Evolutionary conservation across 345 rosid species (phyloP).

Genomic region (Eucalyptus tenuipes): DNA sequence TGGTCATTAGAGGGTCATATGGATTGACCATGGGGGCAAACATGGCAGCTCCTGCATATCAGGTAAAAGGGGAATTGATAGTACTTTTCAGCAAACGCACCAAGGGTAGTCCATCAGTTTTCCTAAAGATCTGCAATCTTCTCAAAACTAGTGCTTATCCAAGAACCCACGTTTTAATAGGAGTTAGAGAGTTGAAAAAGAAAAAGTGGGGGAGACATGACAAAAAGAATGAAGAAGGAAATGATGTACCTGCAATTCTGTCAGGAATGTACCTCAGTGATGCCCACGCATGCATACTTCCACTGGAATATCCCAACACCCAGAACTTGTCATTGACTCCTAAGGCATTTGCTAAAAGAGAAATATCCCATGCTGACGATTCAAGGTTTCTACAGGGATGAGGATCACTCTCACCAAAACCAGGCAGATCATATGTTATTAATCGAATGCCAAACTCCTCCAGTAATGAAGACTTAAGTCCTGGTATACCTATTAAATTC

Average conservation of each 20-base stretch:
- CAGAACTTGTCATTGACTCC: conserved; percentile 48
- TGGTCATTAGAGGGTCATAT: conserved; percentile 47
- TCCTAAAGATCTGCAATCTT: neutral
- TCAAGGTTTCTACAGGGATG: conserved; percentile 42
- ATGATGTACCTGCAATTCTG: conserved; percentile 37
- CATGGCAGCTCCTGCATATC: conserved; percentile 44
- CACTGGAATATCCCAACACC: conserved; percentile 60
- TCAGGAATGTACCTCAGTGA: conserved; percentile 56
- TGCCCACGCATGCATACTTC: conserved; percentile 67
- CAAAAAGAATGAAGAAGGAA: neutral
- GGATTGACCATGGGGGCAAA: conserved; percentile 70
- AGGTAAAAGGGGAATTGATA: neutral
- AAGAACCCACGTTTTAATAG: neutral
- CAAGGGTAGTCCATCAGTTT: neutral
- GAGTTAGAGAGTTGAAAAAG: neutral
- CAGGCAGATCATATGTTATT: conserved; percentile 66
- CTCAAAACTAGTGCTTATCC: neutral
- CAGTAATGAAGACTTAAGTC: conserved; percentile 44
- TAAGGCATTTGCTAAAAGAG: conserved; percentile 31
- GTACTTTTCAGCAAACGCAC: neutral
- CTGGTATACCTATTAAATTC: conserved; percentile 41
- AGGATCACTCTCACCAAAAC: conserved; percentile 81
- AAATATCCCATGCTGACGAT: conserved; percentile 53
- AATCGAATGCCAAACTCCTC: conserved; percentile 59
- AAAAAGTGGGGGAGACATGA: neutral